Base-by-base conservation (phyloP, 2,329 filamentous ascomycete genomes). In the Colletotrichum orbiculare region DNA sequence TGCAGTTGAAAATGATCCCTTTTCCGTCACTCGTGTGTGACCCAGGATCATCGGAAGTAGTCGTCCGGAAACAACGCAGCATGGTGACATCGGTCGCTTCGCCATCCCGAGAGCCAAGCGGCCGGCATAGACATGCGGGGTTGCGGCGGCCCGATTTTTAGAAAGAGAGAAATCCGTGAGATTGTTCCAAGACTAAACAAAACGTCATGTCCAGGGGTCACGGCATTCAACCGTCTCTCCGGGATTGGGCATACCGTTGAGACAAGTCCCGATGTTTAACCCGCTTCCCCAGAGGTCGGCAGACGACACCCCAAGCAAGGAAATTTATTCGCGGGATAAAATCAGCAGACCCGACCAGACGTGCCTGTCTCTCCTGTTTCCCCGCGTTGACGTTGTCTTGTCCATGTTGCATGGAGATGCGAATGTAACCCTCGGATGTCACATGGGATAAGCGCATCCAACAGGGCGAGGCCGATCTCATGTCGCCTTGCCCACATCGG, bases 111-210 rank as follows among this genome's bases (percentile, higher is more conserved):
- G 25, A 12, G 15, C 41, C 38, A 61, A 61, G n/a, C 37, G 52
- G 37, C 12, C 62, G 62, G 39, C 57, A 55, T 49, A 12, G 6
- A 37, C 37, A 61, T 60, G 62, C 62, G 62, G 62, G 62, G 62
- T 34, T 55, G 57, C 55, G 45, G 55, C 49, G 49, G 49, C 25
- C 61, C 50, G 57, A 37, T 37, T 39, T 38, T 54, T 9, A 15
- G 25, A 25, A 25, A 25, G 3, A 25, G 25, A 25, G 25, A 25
- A 25, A 25, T 25, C 25, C 25, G 4, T 25, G 25, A 25, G 25
- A 25, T 25, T 4, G 25, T 25, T 25, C 25, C 25, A 25, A 25
- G 25, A 25, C 25, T 25, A 25, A 25, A 25, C 25, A 46, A 35
- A 60, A 64, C 50, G 57, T 55, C 62, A 64, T 61, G 33, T 15